phyloP scores from a whole-genome alignment of 1,284 basidiomycete species.

The Cryptococcus sp. region DNA sequence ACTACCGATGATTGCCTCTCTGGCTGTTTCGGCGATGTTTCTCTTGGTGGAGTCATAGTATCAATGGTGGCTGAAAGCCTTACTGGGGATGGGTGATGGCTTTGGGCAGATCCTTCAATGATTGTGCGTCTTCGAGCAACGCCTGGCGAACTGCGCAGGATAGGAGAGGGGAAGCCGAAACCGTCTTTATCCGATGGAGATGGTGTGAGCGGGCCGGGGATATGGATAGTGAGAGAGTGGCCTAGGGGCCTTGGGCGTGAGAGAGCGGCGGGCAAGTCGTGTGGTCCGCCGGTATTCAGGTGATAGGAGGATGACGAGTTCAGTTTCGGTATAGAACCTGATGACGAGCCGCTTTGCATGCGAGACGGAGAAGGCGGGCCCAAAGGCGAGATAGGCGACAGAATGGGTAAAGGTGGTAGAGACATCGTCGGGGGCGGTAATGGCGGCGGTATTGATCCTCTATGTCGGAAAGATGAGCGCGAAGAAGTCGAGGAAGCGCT shows the following conservation, averaged over 20 bases:
- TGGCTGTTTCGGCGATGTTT: slow-evolving; percentile 7
- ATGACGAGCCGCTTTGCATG: slow-evolving; percentile 4
- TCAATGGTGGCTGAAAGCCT: slow-evolving; percentile 10
- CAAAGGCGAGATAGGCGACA: slow-evolving; percentile 36
- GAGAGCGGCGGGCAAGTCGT: slow-evolving; percentile 9
- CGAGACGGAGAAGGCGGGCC: slow-evolving; percentile 16
- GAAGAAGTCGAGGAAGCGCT: slow-evolving; percentile 13
- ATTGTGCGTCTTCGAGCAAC: slow-evolving; percentile 42
- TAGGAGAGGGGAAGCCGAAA: slow-evolving; percentile 19
- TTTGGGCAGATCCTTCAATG: slow-evolving; percentile 21
- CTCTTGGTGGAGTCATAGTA: slow-evolving; percentile 10
- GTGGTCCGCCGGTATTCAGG: not conserved
- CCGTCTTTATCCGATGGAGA: slow-evolving; percentile 14
- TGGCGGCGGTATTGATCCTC: slow-evolving; percentile 14
- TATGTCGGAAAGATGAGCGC: slow-evolving; percentile 13
- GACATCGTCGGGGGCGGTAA: slow-evolving; percentile 23
- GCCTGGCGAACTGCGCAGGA: slow-evolving; percentile 34
- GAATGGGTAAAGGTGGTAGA: slow-evolving; percentile 28
- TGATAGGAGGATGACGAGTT: slow-evolving; percentile 6
- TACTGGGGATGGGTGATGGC: slow-evolving; percentile 11
- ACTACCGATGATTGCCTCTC: slow-evolving; percentile 13
- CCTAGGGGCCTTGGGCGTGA: slow-evolving; percentile 19
- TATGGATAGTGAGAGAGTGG: slow-evolving; percentile 33
- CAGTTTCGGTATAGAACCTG: slow-evolving; percentile 6
- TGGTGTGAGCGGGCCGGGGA: slow-evolving; percentile 22